Evolutionary conservation across 2,329 filamentous ascomycete genomes (phyloP), one percentile per base, ranked within the genome.

Genomic region (Pseudohalonectria lignicola): DNA sequence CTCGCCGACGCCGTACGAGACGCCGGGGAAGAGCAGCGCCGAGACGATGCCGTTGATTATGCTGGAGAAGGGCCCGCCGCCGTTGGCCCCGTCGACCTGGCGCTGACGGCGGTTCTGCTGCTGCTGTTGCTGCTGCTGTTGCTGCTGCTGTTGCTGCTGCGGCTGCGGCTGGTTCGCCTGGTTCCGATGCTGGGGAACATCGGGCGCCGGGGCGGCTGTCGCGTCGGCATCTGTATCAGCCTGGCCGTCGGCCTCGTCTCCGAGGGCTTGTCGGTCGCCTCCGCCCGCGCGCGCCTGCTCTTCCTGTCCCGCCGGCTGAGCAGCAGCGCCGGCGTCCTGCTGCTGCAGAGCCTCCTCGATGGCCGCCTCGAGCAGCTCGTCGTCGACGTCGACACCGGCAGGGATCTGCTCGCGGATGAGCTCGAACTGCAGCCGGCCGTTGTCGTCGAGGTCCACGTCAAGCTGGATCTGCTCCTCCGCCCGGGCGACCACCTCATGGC

Each of bases 1-100:
- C 49, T 87, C 82, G 32, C 92, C 92, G 59, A 86, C 76, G 12
- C 76, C 70, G 21, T 80, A 83, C 0, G 86, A 87, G 32, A 96
- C 76, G 10, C 76, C 77, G 0, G 92, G 92, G 51, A 94, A 86
- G 11, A 93, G 66, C 3, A 98, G 61, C 2, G 71, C 65, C 12
- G 66, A 65, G 21, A 71, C 64, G 7, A 75, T 56, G 29, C 65
- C 62, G 50, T 71, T 69, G 23, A 69, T 61, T 5, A 71, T 49
- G 32, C 59, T 59, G 1, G 60, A 57, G 2, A 71, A 63, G 13
- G 36, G 29, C 28, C 36, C 31, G n/a, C 30, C 30, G 16, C 16
- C 20, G 19, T 16, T 37, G 19, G 36, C 29, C 8, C 28, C 33
- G 17, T 35, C 36, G 9, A 37, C 36, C 29, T 31, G 17, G 48